phyloP scores from a whole-genome alignment of 768 basidiomycete species.

The Suillus luteus region DNA sequence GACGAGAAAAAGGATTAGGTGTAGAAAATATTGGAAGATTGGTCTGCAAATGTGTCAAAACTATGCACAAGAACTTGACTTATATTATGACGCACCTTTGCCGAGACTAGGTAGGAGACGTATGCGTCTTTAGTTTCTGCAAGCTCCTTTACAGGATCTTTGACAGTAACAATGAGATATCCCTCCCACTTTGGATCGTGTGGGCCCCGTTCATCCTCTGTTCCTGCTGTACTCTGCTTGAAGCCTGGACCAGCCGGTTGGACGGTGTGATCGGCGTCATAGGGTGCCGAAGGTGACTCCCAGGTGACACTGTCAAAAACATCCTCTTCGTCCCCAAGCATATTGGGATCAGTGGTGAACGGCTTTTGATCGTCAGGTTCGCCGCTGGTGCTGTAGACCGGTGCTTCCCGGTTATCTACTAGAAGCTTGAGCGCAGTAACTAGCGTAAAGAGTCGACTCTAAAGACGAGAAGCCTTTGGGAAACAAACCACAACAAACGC shows the following conservation, averaged over 20 bases:
- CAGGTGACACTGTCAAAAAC: conserved; percentile 91
- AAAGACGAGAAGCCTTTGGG: conserved; percentile 14
- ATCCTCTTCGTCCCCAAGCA: conserved; percentile 87
- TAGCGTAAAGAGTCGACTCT: conserved; percentile 5
- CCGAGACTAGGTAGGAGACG: conserved; percentile 90
- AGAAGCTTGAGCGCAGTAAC: conserved; percentile 1
- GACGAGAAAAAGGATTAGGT: conserved; percentile 70
- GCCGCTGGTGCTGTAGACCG: neutral
- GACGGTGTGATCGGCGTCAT: conserved; percentile 45
- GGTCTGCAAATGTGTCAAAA: conserved; percentile 57
- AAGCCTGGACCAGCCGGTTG: conserved; percentile 69
- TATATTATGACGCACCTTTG: conserved; percentile 61
- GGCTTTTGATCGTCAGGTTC: neutral
- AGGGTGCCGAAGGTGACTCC: conserved; percentile 72
- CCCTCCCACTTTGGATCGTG: conserved; percentile 92
- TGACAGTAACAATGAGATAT: conserved; percentile 77
- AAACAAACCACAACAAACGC: conserved; percentile 33
- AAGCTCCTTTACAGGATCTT: conserved; percentile 93
- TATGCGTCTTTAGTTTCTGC: conserved; percentile 97
- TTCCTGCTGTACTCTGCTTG: conserved; percentile 74
- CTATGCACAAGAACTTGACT: neutral
- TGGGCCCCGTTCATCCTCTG: conserved; percentile 63
- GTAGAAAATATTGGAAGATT: conserved; percentile 86
- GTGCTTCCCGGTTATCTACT: neutral
- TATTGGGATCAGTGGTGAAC: conserved; percentile 29